These are phyloP conservation scores for Ustanciosporium gigantosporum DNA, from an alignment of 1,284 basidiomycete genomes.

Conservation along the genomic window DNA sequence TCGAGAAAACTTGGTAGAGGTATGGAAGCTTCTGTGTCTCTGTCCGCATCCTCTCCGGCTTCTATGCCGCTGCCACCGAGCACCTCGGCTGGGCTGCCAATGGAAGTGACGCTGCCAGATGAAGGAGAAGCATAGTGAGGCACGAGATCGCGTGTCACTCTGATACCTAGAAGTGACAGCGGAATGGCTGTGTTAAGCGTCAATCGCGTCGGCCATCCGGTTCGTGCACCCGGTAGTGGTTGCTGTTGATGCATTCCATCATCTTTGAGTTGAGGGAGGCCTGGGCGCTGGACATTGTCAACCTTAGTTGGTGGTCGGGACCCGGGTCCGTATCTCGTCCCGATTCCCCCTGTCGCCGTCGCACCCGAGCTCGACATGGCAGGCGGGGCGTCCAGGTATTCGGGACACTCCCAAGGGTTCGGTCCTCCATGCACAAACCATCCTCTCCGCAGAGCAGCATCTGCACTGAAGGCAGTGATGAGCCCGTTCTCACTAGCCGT, in stretches of 20 bases:
- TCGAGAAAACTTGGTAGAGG: slow-evolving; percentile 18
- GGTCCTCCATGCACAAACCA: slow-evolving; percentile 23
- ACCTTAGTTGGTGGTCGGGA: neutral
- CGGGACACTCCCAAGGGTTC: slow-evolving; percentile 36
- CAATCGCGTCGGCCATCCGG: slow-evolving; percentile 16
- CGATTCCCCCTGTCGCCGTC: too few species aligned
- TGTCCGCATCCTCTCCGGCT: neutral
- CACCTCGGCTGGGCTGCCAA: slow-evolving; percentile 5
- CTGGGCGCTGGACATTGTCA: neutral
- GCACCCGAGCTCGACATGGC: neutral
- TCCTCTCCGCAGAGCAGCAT: slow-evolving; percentile 13
- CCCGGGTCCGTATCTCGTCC: neutral
- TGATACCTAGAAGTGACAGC: slow-evolving; percentile 10
- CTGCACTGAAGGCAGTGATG: slow-evolving; percentile 15
- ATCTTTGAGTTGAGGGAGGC: too few species aligned
- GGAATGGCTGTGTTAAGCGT: slow-evolving; percentile 27
- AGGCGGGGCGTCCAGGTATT: slow-evolving; percentile 20
- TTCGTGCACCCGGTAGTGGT: slow-evolving; percentile 18
- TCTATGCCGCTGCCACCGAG: neutral
- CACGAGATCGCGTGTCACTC: slow-evolving; percentile 31
- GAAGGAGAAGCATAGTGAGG: slow-evolving; percentile 22
- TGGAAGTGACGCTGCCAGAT: slow-evolving; percentile 3
- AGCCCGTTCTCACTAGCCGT: slow-evolving; percentile 1
- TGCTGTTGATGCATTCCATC: too few species aligned
- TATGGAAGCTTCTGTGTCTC: neutral